Evolutionary conservation across 2,329 filamentous ascomycete species (phyloP).

Genomic region (Geosmithia putterillii): DNA sequence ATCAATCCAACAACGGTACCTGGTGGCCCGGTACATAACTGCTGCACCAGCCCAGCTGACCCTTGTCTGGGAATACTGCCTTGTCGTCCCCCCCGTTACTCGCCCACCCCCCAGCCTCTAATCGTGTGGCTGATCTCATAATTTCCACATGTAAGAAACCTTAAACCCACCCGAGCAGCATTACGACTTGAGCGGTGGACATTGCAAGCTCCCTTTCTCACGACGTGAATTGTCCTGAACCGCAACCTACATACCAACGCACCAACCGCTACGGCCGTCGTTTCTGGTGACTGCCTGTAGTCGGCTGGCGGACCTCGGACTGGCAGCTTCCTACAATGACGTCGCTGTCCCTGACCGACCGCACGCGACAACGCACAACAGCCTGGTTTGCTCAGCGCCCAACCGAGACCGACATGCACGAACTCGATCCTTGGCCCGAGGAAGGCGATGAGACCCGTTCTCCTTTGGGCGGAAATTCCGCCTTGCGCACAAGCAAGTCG

Average conservation of each 20-base stretch:
- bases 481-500: background rate
- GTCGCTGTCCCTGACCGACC: slow-evolving; percentile 14
- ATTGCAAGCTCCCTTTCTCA: background rate
- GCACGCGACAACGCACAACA: slow-evolving; percentile 5
- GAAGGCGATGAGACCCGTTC: slow-evolving; percentile 6
- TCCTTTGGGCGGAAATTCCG: background rate
- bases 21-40: too few species aligned
- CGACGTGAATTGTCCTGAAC: background rate
- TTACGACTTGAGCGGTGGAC: background rate
- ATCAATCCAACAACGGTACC: too few species aligned
- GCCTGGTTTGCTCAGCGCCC: background rate
- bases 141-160: background rate
- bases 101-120: too few species aligned
- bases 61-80: too few species aligned
- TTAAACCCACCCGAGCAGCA: too few species aligned
- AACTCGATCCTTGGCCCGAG: slow-evolving; percentile 23
- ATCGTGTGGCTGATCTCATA: too few species aligned
- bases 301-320: background rate
- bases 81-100: too few species aligned
- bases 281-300: background rate
- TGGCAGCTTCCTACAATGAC: slow-evolving; percentile 9
- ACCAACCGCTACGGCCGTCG: too few species aligned
- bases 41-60: too few species aligned
- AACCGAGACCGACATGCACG: slow-evolving; percentile 21
- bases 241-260: background rate